Evolutionary conservation across 257 asterid genomes (phyloP).

Genomic region (Solanum chilense): DNA sequence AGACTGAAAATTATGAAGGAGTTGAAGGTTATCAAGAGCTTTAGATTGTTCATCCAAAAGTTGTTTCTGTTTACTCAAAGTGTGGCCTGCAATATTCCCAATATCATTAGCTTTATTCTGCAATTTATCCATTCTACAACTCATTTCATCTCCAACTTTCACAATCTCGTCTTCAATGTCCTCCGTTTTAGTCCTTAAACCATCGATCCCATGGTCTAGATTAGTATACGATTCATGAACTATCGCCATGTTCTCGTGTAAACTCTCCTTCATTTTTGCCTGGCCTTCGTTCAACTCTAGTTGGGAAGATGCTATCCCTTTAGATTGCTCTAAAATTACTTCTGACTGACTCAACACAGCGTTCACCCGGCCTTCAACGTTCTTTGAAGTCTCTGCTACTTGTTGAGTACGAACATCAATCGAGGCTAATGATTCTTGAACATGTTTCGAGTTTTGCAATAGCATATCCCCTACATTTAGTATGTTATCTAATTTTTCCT

Average conservation of each 20-base stretch:
- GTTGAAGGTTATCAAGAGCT: constrained; percentile 51
- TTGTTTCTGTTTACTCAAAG: constrained; percentile 64
- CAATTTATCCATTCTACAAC: constrained; percentile 39
- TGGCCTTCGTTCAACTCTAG: constrained; percentile 49
- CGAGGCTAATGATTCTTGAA: constrained; percentile 41
- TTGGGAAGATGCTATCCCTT: constrained; percentile 58
- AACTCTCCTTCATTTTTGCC: constrained; percentile 44
- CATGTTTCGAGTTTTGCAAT: constrained; percentile 30
- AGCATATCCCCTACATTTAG: constrained; percentile 41
- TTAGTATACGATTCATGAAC: constrained; percentile 35
- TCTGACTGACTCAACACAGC: constrained; percentile 46
- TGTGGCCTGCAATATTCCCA: constrained; percentile 40
- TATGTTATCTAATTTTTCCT: constrained; percentile 36
- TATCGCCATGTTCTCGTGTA: constrained; percentile 50
- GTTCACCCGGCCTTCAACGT: constrained; percentile 40
- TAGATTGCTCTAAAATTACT: constrained; percentile 46
- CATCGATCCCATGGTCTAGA: constrained; percentile 42
- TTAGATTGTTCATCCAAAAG: constrained; percentile 57
- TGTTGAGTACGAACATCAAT: constrained; percentile 41
- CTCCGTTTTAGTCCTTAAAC: constrained; percentile 42
- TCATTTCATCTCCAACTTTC: constrained; percentile 61
- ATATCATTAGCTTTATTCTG: constrained; percentile 69
- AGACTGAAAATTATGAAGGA: constrained; percentile 56
- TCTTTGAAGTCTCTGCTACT: constrained; percentile 39
- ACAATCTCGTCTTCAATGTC: constrained; percentile 63